These are phyloP conservation scores for Oryza brachyantha DNA, from an alignment of 176 grass and related monocot species.

Conservation along the genomic window DNA sequence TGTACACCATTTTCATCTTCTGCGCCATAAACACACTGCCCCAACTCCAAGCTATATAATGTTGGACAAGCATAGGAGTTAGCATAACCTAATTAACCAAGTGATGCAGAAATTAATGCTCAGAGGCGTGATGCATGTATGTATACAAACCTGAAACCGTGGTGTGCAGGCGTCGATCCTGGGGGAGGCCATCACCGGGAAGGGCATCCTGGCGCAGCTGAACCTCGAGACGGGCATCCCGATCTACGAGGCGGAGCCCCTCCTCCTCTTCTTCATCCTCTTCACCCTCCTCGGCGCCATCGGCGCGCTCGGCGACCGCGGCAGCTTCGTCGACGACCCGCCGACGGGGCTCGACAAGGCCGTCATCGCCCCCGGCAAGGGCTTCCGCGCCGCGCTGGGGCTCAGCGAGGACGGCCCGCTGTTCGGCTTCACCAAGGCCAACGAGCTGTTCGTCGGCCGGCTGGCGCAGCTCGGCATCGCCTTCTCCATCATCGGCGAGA, in stretches of 20 bases:
- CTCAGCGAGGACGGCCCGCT: slow-evolving; percentile 77
- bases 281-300: slow-evolving; percentile 99
- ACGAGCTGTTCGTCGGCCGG: slow-evolving; percentile 66
- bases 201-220: slow-evolving; percentile 88
- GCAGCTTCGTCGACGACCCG: slow-evolving; percentile 68
- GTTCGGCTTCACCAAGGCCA: slow-evolving; percentile 67
- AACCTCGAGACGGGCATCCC: slow-evolving; percentile 98
- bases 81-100: too few relatives aligned
- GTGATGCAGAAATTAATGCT: too few relatives aligned
- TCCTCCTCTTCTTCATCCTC: slow-evolving; percentile 99
- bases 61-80: too few relatives aligned
- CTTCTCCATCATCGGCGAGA: slow-evolving; percentile 77
- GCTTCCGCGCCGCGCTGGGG: slow-evolving; percentile 68
- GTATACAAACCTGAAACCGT: too few relatives aligned
- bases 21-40: too few relatives aligned
- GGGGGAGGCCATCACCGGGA: slow-evolving; percentile 97
- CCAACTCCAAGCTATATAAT: too few relatives aligned
- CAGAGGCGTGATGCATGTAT: too few relatives aligned
- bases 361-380: slow-evolving; percentile 87
- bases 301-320: slow-evolving; percentile 92
- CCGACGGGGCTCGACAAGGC: slow-evolving; percentile 74
- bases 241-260: slow-evolving; percentile 98
- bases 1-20: too few relatives aligned
- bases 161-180: slow-evolving; percentile 69
- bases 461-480: slow-evolving; percentile 64